phyloP scores from a whole-genome alignment of 257 asterid genomes.

The Cruciata laevipes region DNA sequence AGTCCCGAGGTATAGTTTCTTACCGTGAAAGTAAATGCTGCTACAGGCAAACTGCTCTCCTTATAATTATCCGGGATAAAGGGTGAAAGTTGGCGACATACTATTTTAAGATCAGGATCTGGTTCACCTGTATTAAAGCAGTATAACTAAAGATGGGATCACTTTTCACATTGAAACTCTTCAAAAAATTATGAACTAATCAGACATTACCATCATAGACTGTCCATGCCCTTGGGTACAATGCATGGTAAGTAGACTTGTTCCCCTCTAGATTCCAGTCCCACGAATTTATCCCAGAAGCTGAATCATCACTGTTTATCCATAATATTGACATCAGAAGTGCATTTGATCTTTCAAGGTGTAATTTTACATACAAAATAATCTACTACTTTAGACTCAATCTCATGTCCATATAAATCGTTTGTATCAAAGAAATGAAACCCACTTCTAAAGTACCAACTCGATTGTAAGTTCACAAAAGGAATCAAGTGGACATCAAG shows the following conservation, averaged over 20 bases:
- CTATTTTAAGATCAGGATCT: constrained; percentile 77
- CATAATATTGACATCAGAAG: constrained; percentile 25
- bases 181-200: constrained; percentile 16
- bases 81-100: constrained; percentile 93
- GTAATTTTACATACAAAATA: not conserved
- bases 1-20: constrained; percentile 10
- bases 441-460: not conserved
- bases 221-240: constrained; percentile 99
- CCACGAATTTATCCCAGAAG: constrained; percentile 90
- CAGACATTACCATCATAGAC: constrained; percentile 64
- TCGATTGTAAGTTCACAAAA: constrained; percentile 1
- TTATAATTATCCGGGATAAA: constrained; percentile 86
- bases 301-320: constrained; percentile 58
- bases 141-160: constrained; percentile 18
- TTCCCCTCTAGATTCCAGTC: constrained; percentile 82
- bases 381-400: not conserved
- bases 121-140: constrained; percentile 71
- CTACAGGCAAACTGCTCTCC: constrained; percentile 90
- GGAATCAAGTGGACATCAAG: constrained; percentile 3
- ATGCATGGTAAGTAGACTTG: constrained; percentile 79
- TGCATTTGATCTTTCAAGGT: constrained; percentile 2
- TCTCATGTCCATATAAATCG: constrained; percentile 1
- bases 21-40: constrained; percentile 86
- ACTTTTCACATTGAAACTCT: constrained; percentile 15
- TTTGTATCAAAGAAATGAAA: not conserved